Conservation (phyloP, 768 basidiomycete species). For the Clavaria fumosa region DNA sequence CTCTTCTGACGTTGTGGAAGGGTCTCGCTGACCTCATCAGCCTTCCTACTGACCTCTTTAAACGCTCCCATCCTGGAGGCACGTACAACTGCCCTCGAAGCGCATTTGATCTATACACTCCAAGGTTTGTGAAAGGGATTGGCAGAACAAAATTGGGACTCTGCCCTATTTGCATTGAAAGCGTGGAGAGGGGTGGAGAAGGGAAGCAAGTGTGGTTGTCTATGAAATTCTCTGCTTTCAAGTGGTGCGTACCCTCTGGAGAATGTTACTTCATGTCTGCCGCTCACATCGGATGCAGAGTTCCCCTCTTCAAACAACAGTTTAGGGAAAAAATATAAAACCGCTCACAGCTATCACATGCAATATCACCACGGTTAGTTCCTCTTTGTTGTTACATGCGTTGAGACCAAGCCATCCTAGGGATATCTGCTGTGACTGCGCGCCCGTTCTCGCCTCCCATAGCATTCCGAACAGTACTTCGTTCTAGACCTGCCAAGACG, state of each 20-base stretch:
- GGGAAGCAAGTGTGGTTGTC: constrained; percentile 53
- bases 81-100: constrained; percentile 44
- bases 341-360: constrained; percentile 52
- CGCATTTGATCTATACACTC: constrained; percentile 58
- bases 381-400: background rate
- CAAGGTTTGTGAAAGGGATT: constrained; percentile 57
- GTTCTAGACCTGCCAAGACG: constrained; percentile 27
- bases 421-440: constrained; percentile 53
- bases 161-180: constrained; percentile 65
- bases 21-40: constrained; percentile 2
- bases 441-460: constrained; percentile 67
- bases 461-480: constrained; percentile 35
- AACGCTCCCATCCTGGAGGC: constrained; percentile 29
- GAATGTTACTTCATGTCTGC: no score
- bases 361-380: constrained; percentile 57
- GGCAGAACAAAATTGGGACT: constrained; percentile 57
- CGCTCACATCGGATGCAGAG: no score
- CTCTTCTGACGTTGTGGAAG: constrained; percentile 3
- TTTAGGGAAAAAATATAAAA: no score
- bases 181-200: constrained; percentile 42
- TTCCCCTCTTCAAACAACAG: no score
- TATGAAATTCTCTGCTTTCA: constrained; percentile 72
- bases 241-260: constrained; percentile 49
- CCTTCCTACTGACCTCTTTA: constrained; percentile 1
- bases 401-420: constrained; percentile 20